phyloP scores from a whole-genome alignment of 176 grass and related monocot species.

The Hyparrhenia diplandra region DNA sequence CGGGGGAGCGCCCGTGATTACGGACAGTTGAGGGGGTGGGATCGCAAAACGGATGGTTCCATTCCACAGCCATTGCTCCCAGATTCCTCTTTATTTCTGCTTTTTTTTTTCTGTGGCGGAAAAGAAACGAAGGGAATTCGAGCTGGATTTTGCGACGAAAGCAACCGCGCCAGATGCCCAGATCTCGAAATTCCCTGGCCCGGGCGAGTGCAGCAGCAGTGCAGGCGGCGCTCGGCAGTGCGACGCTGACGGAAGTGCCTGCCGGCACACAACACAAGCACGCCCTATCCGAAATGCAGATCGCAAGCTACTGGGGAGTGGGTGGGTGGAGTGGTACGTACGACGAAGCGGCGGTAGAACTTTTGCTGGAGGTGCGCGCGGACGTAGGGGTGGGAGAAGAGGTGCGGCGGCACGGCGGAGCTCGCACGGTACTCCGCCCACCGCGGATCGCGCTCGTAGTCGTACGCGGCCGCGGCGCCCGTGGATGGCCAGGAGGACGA shows the following conservation, averaged over 20 bases:
- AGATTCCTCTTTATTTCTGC: not conserved
- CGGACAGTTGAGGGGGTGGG: not conserved
- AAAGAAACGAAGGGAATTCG: slow-evolving; percentile 10
- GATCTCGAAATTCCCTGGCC: slow-evolving; percentile 26
- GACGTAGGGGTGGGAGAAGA: slow-evolving; percentile 37
- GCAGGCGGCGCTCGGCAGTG: not conserved
- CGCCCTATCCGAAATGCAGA: not conserved
- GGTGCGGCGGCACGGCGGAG: slow-evolving; percentile 44
- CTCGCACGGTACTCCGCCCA: slow-evolving; percentile 49
- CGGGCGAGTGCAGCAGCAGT: not conserved
- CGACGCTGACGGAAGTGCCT: not conserved
- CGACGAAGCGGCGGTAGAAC: slow-evolving; percentile 67
- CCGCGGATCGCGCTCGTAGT: slow-evolving; percentile 55
- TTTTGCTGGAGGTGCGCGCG: slow-evolving; percentile 57
- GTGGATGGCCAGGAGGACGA: slow-evolving; percentile 18
- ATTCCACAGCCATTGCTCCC: not conserved
- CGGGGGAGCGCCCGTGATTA: not conserved
- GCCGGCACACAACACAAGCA: too few species aligned
- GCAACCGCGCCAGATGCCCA: slow-evolving; percentile 32
- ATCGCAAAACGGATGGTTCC: slow-evolving; percentile 10
- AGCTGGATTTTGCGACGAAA: slow-evolving; percentile 23
- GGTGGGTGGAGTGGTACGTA: not conserved
- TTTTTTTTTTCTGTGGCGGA: slow-evolving; percentile 14
- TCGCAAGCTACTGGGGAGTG: not conserved
- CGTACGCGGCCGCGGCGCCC: slow-evolving; percentile 48